Percentiles rank a stretch among this genome's conserved stretches.
Conservation (phyloP, 164 flowering plant species). For the Amborella trichopoda region DNA sequence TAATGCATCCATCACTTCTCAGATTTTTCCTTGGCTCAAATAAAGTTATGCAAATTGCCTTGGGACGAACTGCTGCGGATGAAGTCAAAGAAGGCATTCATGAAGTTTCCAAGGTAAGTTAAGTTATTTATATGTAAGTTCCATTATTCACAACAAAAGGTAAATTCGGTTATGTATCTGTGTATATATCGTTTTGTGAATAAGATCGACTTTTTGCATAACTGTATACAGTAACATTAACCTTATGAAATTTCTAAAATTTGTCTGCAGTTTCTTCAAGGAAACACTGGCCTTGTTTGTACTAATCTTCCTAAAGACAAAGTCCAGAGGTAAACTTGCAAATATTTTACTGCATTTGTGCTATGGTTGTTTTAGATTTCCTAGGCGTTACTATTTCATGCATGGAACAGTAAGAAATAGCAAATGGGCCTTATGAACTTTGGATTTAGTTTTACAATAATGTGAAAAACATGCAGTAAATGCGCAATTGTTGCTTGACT, state of each 20-base stretch:
- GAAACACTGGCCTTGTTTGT: conserved; percentile 64
- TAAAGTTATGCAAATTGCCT: conserved; percentile 84
- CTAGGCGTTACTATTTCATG: neutral
- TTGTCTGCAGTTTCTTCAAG: conserved; percentile 21
- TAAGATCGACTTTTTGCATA: neutral
- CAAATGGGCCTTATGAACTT: too few species aligned
- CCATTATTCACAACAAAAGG: neutral
- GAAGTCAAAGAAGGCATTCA: conserved; percentile 56
- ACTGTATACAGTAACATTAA: neutral
- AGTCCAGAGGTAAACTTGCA: conserved; percentile 40
- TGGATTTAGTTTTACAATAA: too few species aligned
- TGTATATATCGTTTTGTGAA: neutral
- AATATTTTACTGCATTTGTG: neutral
- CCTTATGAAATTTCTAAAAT: neutral
- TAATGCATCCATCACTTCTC: too few species aligned
- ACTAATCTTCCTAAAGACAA: conserved; percentile 70
- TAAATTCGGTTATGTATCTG: neutral
- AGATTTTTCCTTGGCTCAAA: conserved; percentile 92
- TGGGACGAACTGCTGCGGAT: conserved; percentile 79
- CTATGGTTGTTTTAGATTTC: neutral
- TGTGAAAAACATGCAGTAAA: neutral
- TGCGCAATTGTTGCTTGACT: neutral
- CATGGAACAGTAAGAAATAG: neutral
- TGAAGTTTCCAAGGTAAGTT: conserved; percentile 64
- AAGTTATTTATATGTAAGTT: neutral